phyloP scores from a whole-genome alignment of 768 basidiomycete species.

The Rhizopogon roseolus region DNA sequence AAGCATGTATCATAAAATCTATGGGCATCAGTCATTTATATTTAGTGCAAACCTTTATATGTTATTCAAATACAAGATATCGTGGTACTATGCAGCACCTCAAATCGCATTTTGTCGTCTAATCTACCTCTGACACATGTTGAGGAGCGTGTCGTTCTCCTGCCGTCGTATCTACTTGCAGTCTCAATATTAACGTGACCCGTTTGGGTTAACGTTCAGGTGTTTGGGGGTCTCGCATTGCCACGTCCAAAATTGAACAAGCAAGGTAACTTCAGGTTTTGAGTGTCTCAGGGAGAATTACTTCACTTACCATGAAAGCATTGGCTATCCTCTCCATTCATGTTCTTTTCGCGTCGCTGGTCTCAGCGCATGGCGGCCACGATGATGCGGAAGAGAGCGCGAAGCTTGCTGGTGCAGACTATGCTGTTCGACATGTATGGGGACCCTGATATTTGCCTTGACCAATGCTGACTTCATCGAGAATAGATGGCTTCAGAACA shows the following conservation, averaged over 20 bases:
- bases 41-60: no score
- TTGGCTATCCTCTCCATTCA: constrained; percentile 37
- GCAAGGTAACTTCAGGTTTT: background rate
- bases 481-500: constrained; percentile 84
- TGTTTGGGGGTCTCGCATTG: background rate
- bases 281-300: background rate
- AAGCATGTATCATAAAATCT: no score
- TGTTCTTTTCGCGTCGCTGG: constrained; percentile 29
- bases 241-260: background rate
- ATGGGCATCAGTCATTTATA: no score
- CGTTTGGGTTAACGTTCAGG: background rate
- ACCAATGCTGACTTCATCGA: constrained; percentile 12
- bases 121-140: no score
- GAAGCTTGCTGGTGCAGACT: constrained; percentile 44
- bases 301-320: constrained; percentile 40
- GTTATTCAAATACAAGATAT: no score
- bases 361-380: constrained; percentile 60
- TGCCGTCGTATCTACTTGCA: no score
- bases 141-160: no score
- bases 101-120: no score
- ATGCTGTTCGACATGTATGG: constrained; percentile 90
- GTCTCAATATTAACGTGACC: no score
- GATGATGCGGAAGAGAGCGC: constrained; percentile 53
- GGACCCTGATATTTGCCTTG: background rate
- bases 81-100: no score